Percentiles rank a stretch among this genome's conserved stretches.
Conservation (phyloP, 2,329 filamentous ascomycete species). For the Aspergillus novoparasiticus region DNA sequence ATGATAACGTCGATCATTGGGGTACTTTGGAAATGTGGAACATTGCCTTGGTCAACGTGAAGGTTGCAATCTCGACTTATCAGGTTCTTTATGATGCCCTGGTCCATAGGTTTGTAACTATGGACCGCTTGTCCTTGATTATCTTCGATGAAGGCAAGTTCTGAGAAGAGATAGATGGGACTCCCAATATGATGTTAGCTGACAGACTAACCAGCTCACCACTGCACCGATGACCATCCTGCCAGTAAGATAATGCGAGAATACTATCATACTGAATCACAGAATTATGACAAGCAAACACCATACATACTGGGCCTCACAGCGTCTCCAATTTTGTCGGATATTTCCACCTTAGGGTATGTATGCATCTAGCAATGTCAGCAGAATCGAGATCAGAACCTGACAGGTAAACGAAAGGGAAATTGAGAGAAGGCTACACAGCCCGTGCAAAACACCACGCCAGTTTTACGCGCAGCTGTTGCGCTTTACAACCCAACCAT, state of each 20-base stretch:
- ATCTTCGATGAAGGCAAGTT: conserved; percentile 14
- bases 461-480: not conserved
- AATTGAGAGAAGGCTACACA: conserved; percentile 1
- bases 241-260: conserved; percentile 12
- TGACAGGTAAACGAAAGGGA: not conserved
- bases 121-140: conserved; percentile 5
- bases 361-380: not conserved
- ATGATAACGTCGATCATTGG: conserved; percentile 10
- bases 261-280: not conserved
- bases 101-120: conserved; percentile 5
- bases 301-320: conserved; percentile 10
- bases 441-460: conserved; percentile 8
- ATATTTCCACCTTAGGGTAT: conserved; percentile 4
- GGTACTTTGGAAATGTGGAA: conserved; percentile 2
- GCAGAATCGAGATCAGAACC: not conserved
- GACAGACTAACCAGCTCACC: conserved; percentile 5
- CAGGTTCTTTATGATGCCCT: conserved; percentile 10
- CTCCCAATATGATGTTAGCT: not conserved
- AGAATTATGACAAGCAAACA: not conserved
- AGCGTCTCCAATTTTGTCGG: conserved; percentile 5
- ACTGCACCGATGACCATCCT: conserved; percentile 4
- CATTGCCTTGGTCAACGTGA: not conserved
- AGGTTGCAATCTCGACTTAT: conserved; percentile 9
- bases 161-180: not conserved
- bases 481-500: not conserved